Base-by-base conservation (phyloP, 106 monocot genomes). In the Vanilla planifolia region DNA sequence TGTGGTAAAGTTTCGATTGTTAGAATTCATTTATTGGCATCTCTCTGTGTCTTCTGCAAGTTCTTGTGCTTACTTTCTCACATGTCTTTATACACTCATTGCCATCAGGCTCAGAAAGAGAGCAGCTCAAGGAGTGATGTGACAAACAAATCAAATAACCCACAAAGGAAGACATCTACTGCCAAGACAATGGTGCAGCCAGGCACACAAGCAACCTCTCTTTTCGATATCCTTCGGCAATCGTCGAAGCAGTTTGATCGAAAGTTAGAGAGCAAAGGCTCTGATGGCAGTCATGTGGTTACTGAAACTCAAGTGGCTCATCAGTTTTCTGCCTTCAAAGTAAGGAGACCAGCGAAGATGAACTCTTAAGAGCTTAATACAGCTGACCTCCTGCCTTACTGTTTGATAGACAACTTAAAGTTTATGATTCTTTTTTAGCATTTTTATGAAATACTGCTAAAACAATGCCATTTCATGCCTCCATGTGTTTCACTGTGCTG, bases 241-340 rank as follows among this genome's bases (percentile, higher is more conserved):
- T 82, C 92, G 17, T 88, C 92, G 0, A 21, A 69, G 39, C 58
- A 63, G 8, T 82, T 59, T 27, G 89, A 77, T 44, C 45, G 70
- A 50, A 56, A 75, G 35, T 29, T 20, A 0, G 19, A 46, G 59
- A 61, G 39, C 6, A 41, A 40, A 5, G 39, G 42, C 4, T 25
- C 26, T 60, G 62, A 10, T 23, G 30, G 32, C 22, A 23, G 33
- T 7, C 36, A 23, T 57, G n/a, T 40, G 0, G 62, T 72, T 43
- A 74, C 73, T 26, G 88, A 75, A 62, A 70, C 60, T 51, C 75
- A 83, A 73, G 62, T 68, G 48, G 69, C 75, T 25, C 25, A 67
- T 59, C 79, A 80, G 30, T 78, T 89, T 60, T 73, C 82, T 32
- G 71, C 85, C 23, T 94, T 94, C 56, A 82, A 71, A 52, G 36